These are phyloP conservation scores for Zea mays DNA, from an alignment of 176 grass and related monocot species.

Conservation along the genomic window Zm-B73-REFERENCE-NAM-5.0 NC_050104.1:94322001-94322500, in stretches of 20 bases:
- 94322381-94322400: slow-evolving; percentile 57
- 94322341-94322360: too few relatives aligned
- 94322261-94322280: slow-evolving; percentile 79
- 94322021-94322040: too few relatives aligned
- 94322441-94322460: slow-evolving; percentile 81
- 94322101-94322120: slow-evolving; percentile 84
- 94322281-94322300: slow-evolving; percentile 27
- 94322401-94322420: slow-evolving; percentile 72
- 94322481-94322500: slow-evolving; percentile 57
- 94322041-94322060: slow-evolving; percentile 89
- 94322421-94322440: slow-evolving; percentile 83
- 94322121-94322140: slow-evolving; percentile 72
- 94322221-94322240: slow-evolving; percentile 66
- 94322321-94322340: not conserved
- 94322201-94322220: slow-evolving; percentile 86
- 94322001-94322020: not conserved
- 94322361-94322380: slow-evolving; percentile 67
- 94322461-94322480: slow-evolving; percentile 71
- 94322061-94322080: slow-evolving; percentile 84
- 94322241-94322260: slow-evolving; percentile 95
- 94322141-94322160: slow-evolving; percentile 62
- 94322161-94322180: slow-evolving; percentile 62
- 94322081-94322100: slow-evolving; percentile 90
- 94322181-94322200: slow-evolving; percentile 72
- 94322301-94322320: not conserved